phyloP scores from a whole-genome alignment of 116 monocot species.

The Posidonia oceanica region DNA sequence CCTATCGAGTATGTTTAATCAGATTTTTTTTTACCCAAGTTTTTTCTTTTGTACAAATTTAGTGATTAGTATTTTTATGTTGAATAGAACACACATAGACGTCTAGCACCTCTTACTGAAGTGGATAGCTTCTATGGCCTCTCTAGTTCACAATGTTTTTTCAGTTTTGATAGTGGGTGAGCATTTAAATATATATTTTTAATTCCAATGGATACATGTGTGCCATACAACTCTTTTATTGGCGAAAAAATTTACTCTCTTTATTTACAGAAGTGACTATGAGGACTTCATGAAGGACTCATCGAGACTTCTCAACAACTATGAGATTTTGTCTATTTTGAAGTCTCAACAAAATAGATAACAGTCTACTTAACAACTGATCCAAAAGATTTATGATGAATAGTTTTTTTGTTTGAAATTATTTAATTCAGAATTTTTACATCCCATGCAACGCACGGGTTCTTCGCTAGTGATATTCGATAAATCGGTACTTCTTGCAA shows the following conservation, averaged over 20 bases:
- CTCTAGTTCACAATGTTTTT: too few relatives aligned
- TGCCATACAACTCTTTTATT: not conserved
- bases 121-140: constrained; percentile 46
- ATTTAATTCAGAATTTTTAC: too few relatives aligned
- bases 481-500: too few relatives aligned
- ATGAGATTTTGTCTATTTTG: too few relatives aligned
- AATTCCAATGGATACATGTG: not conserved
- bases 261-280: constrained; percentile 55
- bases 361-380: too few relatives aligned
- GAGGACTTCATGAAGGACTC: constrained; percentile 82
- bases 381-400: too few relatives aligned
- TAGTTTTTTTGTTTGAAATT: too few relatives aligned
- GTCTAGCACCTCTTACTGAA: constrained; percentile 57
- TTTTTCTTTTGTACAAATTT: constrained; percentile 4
- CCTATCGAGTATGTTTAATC: constrained; percentile 58
- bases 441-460: too few relatives aligned
- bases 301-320: too few relatives aligned
- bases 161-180: too few relatives aligned
- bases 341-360: too few relatives aligned
- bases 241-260: not conserved
- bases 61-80: constrained; percentile 1
- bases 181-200: not conserved
- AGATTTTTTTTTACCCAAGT: not conserved
- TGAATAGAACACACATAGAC: constrained; percentile 52
- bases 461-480: too few relatives aligned